Percentiles rank a stretch among this genome's conserved stretches.
These are phyloP conservation scores for Thymus mandschuricus DNA, from an alignment of 257 asterid species.

Conservation along the genomic window DNA sequence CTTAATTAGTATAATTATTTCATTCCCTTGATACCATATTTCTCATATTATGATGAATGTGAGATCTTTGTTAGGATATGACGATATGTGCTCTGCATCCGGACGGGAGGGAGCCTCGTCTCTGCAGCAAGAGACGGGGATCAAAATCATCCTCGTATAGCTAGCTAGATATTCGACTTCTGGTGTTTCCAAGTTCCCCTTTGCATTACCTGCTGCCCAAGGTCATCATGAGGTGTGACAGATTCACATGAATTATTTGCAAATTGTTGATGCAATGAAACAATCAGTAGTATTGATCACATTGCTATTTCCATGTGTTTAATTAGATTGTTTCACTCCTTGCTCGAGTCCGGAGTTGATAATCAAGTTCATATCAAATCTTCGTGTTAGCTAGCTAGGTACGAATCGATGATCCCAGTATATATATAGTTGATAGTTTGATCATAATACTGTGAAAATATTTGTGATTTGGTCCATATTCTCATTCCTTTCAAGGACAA, in stretches of 20 bases:
- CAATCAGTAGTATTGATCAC: background rate
- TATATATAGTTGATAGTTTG: no score
- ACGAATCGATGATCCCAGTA: no score
- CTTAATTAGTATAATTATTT: background rate
- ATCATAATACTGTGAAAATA: no score
- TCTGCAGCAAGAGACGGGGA: constrained; percentile 97
- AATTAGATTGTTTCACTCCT: constrained; percentile 71
- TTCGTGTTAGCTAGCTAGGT: background rate
- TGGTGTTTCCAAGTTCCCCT: constrained; percentile 84
- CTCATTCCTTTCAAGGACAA: constrained; percentile 72
- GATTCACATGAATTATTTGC: background rate
- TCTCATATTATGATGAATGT: constrained; percentile 39
- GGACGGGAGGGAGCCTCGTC: constrained; percentile 69
- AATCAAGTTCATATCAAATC: constrained; percentile 37
- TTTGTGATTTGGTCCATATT: constrained; percentile 89
- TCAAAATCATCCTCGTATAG: constrained; percentile 58
- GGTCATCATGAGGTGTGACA: constrained; percentile 82
- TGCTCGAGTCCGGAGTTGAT: constrained; percentile 83
- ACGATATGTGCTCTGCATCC: constrained; percentile 83
- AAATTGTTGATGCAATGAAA: background rate
- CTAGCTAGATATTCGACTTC: constrained; percentile 78
- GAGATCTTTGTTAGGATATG: constrained; percentile 44
- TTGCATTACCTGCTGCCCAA: constrained; percentile 91
- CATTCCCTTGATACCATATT: constrained; percentile 6
- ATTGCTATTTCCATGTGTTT: constrained; percentile 6